Evolutionary conservation across 2,329 filamentous ascomycete genomes (phyloP), one percentile per base, ranked within the genome.

Genomic region (Cladophialophora bantiana): DNA sequence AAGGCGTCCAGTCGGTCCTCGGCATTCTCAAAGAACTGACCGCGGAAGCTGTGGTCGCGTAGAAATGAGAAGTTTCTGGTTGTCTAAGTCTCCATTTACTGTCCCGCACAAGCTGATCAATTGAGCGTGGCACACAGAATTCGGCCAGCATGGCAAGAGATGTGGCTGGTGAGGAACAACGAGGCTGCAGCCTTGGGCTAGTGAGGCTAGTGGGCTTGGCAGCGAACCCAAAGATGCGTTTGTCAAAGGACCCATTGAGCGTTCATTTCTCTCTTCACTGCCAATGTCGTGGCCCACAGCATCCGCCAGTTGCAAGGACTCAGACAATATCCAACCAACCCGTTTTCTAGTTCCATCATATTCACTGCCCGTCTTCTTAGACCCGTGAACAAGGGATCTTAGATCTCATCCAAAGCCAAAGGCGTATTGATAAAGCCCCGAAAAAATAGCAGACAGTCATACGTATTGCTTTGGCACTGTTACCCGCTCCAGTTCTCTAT

Each of bases 1-100:
- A 62, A 7, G 59, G 59, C 2, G 59, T 62, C 2, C 36, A 62
- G 59, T 62, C 59, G n/a, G 59, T 54, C 32, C 36, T 62, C 9
- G 12, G 9, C 20, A 59, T 59, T 48, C 36, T 59, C 18, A 59
- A 35, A 26, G 57, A 59, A 13, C 40, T 59, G n/a, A 50, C 38
- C 31, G n/a, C 56, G 18, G 57, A 18, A 9, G 38, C 57, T 3
- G 45, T n/a, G n/a, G 31, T 36, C 34, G 26, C 1, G 5, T 55
- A 55, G 31, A 15, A 10, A n/a, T 34, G 13, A 55, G 15, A 31
- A 15, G 31, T 35, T 55, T 12, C 13, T 7, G 31, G 31, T 9
- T 34, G 52, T 55, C 13, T 26, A 7, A 2, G 15, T 42, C 13
- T n/a, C n/a, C 4, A n/a, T 7, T 42, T n/a, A 1, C 15, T n/a